A percentile compares a stretch with the other conserved stretches of the same genome.
Conservation (phyloP, 2,329 filamentous ascomycete species). For the Pseudogymnoascus sp. region DNA sequence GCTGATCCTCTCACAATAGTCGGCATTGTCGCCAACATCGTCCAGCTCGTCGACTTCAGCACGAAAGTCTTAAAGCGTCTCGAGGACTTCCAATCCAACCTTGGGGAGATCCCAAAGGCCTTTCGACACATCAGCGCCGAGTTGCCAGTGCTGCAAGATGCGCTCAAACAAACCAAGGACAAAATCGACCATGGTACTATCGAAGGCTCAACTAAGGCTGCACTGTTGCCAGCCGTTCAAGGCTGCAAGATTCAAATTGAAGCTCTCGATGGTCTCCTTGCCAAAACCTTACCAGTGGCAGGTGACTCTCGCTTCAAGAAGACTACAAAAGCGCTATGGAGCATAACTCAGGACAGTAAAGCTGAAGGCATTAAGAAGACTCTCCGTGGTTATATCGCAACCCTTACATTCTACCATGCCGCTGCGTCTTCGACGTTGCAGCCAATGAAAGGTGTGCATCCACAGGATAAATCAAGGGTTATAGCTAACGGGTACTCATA, state of each 20-base stretch:
- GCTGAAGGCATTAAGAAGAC: slow-evolving; percentile 9
- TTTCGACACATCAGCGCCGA: slow-evolving; percentile 4
- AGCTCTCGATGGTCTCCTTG: slow-evolving; percentile 9
- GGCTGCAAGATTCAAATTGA: slow-evolving; percentile 10
- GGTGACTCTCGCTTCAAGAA: slow-evolving; percentile 7
- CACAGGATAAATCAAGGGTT: neutral
- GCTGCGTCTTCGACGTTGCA: slow-evolving; percentile 10
- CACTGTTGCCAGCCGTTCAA: neutral
- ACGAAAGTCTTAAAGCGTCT: slow-evolving; percentile 10
- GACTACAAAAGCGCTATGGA: slow-evolving; percentile 10
- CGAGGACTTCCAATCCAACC: slow-evolving; percentile 8
- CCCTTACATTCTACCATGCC: slow-evolving; percentile 11
- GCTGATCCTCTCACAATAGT: slow-evolving; percentile 19
- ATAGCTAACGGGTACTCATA: neutral
- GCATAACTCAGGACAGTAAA: slow-evolving; percentile 8
- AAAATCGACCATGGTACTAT: slow-evolving; percentile 8
- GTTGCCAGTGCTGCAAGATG: slow-evolving; percentile 9
- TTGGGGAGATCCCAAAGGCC: slow-evolving; percentile 9
- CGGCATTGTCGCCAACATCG: slow-evolving; percentile 19
- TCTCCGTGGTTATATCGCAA: slow-evolving; percentile 5
- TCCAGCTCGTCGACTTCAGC: slow-evolving; percentile 15
- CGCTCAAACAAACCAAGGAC: slow-evolving; percentile 1
- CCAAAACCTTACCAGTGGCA: slow-evolving; percentile 5
- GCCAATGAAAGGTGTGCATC: slow-evolving; percentile 2
- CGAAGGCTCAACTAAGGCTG: neutral